Base-by-base conservation (phyloP, 352 stramenopile genomes). In the Phytophthora pseudosyringae region DNA sequence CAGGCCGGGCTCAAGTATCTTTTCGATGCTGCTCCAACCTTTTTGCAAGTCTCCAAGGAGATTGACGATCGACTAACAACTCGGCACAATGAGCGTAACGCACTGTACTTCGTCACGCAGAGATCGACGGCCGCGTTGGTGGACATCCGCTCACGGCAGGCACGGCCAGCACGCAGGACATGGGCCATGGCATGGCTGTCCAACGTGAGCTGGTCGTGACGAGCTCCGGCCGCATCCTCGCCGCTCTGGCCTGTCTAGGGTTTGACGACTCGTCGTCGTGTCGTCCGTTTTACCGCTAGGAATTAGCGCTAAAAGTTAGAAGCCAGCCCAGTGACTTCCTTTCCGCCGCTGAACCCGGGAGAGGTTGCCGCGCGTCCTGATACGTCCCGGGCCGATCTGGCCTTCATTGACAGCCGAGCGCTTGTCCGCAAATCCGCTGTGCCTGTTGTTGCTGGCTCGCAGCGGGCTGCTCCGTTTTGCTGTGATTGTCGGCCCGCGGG, bases 281-380 rank as follows among this genome's bases (percentile, higher is more conserved):
- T 46, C 40, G 18, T 15, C 18, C 6, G n/a, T 46, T 46, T 61
- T 64, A 54, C 18, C 49, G 21, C 53, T 54, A 59, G 32, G 46
- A 69, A 55, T 69, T 69, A 69, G 45, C 36, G 12, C 54, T 46
- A 68, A 57, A 48, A 28, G 12, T 38, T 55, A 68, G 51, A n/a
- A 56, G 43, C 28, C 60, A 63, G 43, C 33, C 28, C 61, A 29
- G 21, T 44, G 43, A 33, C 43, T 61, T 61, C 59, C 49, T 61
- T 67, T 49, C 59, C 59, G 13, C 59, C 25, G 41, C 47, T 41
- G 47, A 43, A 31, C 25, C 16, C 15, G 33, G 40, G 39, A 61
- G 39, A 67, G 25, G 12, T 26, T 50, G 51, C 51, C 21, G 7
- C 4, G 4, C 28, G 15, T 49, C 15, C 51, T 44, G 15, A 48